Conservation (phyloP, 2,329 filamentous ascomycete genomes). For the Aspergillus aculeatus region DNA sequence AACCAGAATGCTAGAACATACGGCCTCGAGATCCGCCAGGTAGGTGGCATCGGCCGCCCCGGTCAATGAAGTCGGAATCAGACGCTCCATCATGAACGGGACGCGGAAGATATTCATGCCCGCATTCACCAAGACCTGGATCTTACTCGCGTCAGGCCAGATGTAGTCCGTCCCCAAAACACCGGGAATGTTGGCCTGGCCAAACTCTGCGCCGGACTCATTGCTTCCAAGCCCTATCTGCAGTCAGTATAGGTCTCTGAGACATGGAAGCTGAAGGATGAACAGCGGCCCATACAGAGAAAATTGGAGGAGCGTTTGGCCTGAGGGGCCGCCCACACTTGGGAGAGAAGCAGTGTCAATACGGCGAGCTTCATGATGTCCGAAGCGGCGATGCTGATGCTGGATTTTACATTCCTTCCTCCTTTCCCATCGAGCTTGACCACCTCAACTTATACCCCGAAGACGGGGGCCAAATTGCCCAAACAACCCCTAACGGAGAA, state of each 20-base stretch:
- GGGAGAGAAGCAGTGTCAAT: constrained; percentile 6
- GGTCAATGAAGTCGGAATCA: constrained; percentile 48
- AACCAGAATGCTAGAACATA: constrained; percentile 4
- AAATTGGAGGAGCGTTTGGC: constrained; percentile 15
- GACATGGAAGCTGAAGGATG: background rate
- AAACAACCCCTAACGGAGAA: background rate
- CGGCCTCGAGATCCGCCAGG: constrained; percentile 39
- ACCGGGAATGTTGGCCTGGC: constrained; percentile 58
- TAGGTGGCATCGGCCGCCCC: constrained; percentile 44
- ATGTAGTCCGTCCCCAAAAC: constrained; percentile 58
- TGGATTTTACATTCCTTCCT: background rate
- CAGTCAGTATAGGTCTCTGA: background rate
- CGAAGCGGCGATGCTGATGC: background rate
- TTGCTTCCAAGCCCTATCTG: constrained; percentile 48
- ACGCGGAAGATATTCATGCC: constrained; percentile 62
- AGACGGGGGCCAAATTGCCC: background rate
- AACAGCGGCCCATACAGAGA: constrained; percentile 2
- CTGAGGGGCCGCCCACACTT: constrained; percentile 6
- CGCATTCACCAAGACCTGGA: constrained; percentile 51
- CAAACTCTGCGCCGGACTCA: constrained; percentile 67
- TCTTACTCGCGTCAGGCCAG: constrained; percentile 56
- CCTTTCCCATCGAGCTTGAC: background rate
- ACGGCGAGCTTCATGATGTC: constrained; percentile 10
- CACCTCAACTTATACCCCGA: background rate
- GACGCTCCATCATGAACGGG: constrained; percentile 56